Evolutionary conservation across 1,284 basidiomycete species (phyloP).

Genomic region (Trichosporon faecale): DNA sequence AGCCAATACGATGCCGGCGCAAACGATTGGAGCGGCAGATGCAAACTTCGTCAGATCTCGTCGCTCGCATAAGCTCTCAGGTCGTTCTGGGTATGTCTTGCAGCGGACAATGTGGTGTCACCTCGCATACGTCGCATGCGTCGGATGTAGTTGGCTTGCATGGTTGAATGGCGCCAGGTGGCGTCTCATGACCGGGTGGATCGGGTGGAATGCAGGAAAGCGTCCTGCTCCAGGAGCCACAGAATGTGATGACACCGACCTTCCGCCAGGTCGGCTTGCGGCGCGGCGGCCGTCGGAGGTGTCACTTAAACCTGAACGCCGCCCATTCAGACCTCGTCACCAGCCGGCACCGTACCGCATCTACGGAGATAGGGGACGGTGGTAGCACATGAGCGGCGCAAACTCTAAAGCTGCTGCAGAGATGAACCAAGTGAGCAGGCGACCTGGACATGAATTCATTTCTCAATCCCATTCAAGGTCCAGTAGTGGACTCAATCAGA

Average conservation of each 20-base stretch:
- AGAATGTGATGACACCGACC: not conserved
- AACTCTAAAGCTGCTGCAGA: not conserved
- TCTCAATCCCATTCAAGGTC: not conserved
- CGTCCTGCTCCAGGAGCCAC: not conserved
- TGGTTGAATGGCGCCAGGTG: not conserved
- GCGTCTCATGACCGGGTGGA: not conserved
- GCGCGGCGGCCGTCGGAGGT: not conserved
- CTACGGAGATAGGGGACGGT: not conserved
- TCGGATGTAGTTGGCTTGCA: not conserved
- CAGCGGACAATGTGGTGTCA: not conserved
- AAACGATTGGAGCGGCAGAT: not conserved
- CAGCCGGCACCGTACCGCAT: not conserved
- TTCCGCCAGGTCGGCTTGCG: not conserved
- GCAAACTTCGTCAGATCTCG: not conserved
- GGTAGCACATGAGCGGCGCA: not conserved
- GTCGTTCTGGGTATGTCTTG: not conserved
- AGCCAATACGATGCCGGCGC: not conserved
- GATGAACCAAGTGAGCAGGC: not conserved
- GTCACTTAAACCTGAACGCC: not conserved
- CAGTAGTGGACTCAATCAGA: not conserved
- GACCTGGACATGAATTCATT: not conserved
- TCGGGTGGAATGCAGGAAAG: not conserved
- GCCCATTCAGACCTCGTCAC: conserved; percentile 2
- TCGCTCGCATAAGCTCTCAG: not conserved
- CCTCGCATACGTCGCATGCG: not conserved